A percentile compares a stretch with the other conserved stretches of the same genome.
Conservation (phyloP, 768 basidiomycete genomes). For the Heimioporus sp. region DNA sequence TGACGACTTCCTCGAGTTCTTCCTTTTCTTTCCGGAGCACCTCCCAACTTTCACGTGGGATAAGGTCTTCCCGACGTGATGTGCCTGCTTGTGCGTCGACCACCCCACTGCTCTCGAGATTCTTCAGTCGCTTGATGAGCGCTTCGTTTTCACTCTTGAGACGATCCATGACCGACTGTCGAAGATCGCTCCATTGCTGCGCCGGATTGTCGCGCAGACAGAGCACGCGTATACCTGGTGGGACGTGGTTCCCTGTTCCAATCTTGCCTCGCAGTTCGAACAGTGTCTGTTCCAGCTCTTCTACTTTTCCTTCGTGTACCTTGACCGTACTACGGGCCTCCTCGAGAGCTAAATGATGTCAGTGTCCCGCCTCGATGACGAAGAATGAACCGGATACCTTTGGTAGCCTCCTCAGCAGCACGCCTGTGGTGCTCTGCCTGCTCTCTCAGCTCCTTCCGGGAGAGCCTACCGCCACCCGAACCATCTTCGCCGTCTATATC, state of each 20-base stretch:
- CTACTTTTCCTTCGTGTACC: constrained; percentile 51
- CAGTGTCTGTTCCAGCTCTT: constrained; percentile 72
- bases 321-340: constrained; percentile 35
- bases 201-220: constrained; percentile 78
- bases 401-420: constrained; percentile 36
- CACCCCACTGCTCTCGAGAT: constrained; percentile 48
- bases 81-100: constrained; percentile 17
- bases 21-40: constrained; percentile 64
- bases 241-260: constrained; percentile 71
- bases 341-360: constrained; percentile 41
- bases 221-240: constrained; percentile 68
- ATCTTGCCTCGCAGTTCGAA: constrained; percentile 79
- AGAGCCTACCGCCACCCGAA: constrained; percentile 15
- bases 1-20: constrained; percentile 60
- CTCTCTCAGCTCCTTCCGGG: constrained; percentile 39
- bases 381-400: constrained; percentile 33
- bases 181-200: constrained; percentile 73
- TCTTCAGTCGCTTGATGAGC: constrained; percentile 62
- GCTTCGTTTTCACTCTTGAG: constrained; percentile 84
- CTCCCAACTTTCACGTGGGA: constrained; percentile 82
- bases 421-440: constrained; percentile 38
- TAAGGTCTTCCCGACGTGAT: constrained; percentile 34
- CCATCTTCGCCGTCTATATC: constrained; percentile 37
- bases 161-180: constrained; percentile 71
- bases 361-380: not conserved